Base-by-base conservation (phyloP, 129 eudicot genomes). In the Pulicaria dysenterica region DNA sequence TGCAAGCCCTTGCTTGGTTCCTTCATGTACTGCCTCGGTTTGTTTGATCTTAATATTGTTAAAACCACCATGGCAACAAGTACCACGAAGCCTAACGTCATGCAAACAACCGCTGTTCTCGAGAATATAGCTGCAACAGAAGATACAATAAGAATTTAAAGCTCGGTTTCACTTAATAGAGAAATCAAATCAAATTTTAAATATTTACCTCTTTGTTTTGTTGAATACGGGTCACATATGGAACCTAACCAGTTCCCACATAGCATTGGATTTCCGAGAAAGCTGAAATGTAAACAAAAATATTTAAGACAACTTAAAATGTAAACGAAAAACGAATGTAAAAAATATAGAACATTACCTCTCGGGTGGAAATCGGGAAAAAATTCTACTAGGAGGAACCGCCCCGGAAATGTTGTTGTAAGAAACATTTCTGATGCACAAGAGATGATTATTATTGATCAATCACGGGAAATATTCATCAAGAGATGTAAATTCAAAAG, bases 221-320 rank as follows among this genome's bases (percentile, higher is more conserved):
- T 56, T 41, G 89, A 78, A 72, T 76, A 83, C 16, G 94, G 94
- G 61, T 81, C 86, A 44, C 96, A 89, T 19, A 86, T 89, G 44
- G 97, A 92, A 64, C 94, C 94, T 69, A 73, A 68, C 97, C 97
- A 92, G 71, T 89, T 82, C 6, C 97, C 96, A 62, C 97, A 92
- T 58, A 92, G 47, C 63, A 78, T 56, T 9, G 96, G 91, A 66
- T 92, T 92, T 66, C 97, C 97, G 7, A 81, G 74, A 67, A 83
- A 92, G 83, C 97, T 92, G 89, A 50, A 45, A n/a, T n/a, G n/a
- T n/a, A n/a, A n/a, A n/a, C n/a, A n/a, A n/a, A n/a, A n/a, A n/a
- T n/a, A n/a, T n/a, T n/a, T n/a, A n/a, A 49, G 58, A 15, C 17
- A 2, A 42, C 17, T 55, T 8, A 6, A 14, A 37, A 15, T 13